A percentile compares a stretch with the other conserved stretches of the same genome.
phyloP scores from a whole-genome alignment of 1,139 yeast species.

The Debaryomyces sp. region DNA sequence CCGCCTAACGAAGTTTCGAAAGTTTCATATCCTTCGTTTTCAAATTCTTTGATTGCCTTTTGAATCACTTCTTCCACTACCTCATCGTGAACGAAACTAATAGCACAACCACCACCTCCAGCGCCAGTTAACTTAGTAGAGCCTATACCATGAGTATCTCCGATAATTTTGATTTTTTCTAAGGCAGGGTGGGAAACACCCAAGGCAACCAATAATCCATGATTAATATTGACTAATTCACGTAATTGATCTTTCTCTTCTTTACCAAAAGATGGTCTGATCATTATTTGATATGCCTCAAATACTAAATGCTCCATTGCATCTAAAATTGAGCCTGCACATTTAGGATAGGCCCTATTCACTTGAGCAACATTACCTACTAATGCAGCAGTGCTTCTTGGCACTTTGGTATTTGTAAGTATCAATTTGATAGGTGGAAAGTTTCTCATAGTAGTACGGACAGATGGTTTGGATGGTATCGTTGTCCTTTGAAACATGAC shows the following conservation, averaged over 20 bases:
- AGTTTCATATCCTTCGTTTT: slow-evolving; percentile 67
- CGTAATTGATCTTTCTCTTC: slow-evolving; percentile 51
- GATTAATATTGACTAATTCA: slow-evolving; percentile 80
- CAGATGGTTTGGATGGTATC: slow-evolving; percentile 54
- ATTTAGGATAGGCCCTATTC: slow-evolving; percentile 53
- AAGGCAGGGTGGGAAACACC: slow-evolving; percentile 93
- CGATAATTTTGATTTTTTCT: slow-evolving; percentile 67
- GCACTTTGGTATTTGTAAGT: slow-evolving; percentile 81
- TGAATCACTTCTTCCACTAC: slow-evolving; percentile 31
- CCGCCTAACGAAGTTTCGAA: slow-evolving; percentile 88
- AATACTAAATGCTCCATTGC: slow-evolving; percentile 70
- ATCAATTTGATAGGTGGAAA: slow-evolving; percentile 78
- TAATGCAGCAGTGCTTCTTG: slow-evolving; percentile 82
- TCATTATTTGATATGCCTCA: slow-evolving; percentile 68
- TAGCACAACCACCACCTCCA: slow-evolving; percentile 99
- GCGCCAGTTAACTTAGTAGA: slow-evolving; percentile 96
- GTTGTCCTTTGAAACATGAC: slow-evolving; percentile 78
- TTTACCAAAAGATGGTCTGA: slow-evolving; percentile 50
- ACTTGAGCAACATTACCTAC: slow-evolving; percentile 76
- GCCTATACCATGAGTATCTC: slow-evolving; percentile 69
- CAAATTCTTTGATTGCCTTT: slow-evolving; percentile 39
- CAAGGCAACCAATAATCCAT: slow-evolving; percentile 79
- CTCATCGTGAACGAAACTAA: slow-evolving; percentile 70
- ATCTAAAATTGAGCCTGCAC: slow-evolving; percentile 61
- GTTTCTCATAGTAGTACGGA: slow-evolving; percentile 64